Evolutionary conservation across 2,329 filamentous ascomycete genomes (phyloP).

Genomic region (Fusarium sp.): DNA sequence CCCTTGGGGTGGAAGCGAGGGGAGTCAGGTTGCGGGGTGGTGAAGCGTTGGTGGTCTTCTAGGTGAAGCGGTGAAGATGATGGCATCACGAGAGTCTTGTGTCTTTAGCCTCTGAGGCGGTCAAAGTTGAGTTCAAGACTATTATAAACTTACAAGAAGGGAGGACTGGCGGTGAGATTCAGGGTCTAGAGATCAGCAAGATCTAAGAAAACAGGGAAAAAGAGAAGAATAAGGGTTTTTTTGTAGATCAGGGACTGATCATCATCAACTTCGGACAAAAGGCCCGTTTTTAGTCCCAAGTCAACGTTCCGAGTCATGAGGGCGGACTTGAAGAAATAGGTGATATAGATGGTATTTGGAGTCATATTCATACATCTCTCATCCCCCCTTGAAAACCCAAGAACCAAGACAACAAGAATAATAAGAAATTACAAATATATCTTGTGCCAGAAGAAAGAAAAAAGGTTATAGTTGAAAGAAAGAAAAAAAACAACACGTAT

Average conservation of each 20-base stretch:
- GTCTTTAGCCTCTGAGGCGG: neutral
- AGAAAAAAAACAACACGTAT: conserved; percentile 9
- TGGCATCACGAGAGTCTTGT: neutral
- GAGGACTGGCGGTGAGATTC: conserved; percentile 1
- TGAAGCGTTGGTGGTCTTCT: neutral
- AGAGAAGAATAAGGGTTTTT: neutral
- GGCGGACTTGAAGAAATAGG: neutral
- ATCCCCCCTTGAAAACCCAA: conserved; percentile 7
- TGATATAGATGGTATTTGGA: neutral
- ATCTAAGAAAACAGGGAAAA: neutral
- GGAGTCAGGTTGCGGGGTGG: neutral
- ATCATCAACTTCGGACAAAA: neutral
- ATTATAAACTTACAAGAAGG: neutral
- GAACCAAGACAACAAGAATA: neutral
- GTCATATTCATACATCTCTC: conserved; percentile 4
- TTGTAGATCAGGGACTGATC: neutral
- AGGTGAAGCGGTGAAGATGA: neutral
- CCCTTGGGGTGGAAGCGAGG: no score
- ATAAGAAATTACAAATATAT: conserved; percentile 14
- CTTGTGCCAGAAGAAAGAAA: conserved; percentile 14
- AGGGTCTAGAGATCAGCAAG: neutral
- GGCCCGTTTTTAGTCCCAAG: neutral
- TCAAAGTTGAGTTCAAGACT: neutral
- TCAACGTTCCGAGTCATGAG: neutral
- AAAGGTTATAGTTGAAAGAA: conserved; percentile 11